Conservation (phyloP, 768 basidiomycete species). For the Grammothele lineata region DNA sequence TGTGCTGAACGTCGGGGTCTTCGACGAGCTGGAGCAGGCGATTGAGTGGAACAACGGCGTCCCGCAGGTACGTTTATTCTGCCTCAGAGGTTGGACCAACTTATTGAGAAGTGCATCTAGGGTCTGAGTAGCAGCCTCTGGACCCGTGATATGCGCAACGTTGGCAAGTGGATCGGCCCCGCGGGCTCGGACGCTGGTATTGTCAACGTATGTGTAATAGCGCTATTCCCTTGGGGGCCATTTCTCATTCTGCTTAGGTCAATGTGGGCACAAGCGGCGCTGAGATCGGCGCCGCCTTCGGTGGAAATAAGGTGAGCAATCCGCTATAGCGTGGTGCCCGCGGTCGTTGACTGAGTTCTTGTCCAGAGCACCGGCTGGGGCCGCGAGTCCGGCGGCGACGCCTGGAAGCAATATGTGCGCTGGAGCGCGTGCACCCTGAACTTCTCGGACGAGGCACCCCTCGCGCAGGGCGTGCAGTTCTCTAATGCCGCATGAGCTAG, state of each 20-base stretch:
- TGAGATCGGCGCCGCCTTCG: slow-evolving; percentile 84
- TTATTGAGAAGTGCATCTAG: slow-evolving; percentile 36
- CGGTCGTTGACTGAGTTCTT: too few relatives aligned
- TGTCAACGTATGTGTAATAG: slow-evolving; percentile 67
- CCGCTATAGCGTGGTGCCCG: too few relatives aligned
- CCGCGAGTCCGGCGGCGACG: slow-evolving; percentile 93
- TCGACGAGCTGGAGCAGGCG: slow-evolving; percentile 82
- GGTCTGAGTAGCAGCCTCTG: slow-evolving; percentile 91
- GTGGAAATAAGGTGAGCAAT: slow-evolving; percentile 89
- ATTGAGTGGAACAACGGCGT: slow-evolving; percentile 90
- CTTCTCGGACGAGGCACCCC: slow-evolving; percentile 82
- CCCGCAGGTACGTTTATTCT: slow-evolving; percentile 48
- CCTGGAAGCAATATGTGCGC: slow-evolving; percentile 97
- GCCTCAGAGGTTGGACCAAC: not conserved
- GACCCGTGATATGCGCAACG: slow-evolving; percentile 77
- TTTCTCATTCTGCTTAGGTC: slow-evolving; percentile 35
- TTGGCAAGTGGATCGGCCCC: slow-evolving; percentile 92
- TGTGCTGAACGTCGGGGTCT: slow-evolving; percentile 81
- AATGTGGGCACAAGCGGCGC: slow-evolving; percentile 69
- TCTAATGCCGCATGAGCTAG: slow-evolving; percentile 22
- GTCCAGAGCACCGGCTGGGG: slow-evolving; percentile 86
- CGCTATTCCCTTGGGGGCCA: not conserved
- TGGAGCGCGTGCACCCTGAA: slow-evolving; percentile 94
- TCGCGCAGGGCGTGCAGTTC: slow-evolving; percentile 94
- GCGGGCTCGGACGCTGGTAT: slow-evolving; percentile 88